A percentile compares a stretch with the other conserved stretches of the same genome.
phyloP scores from a whole-genome alignment of 371 early-diverging fungal genomes.

The Apophysomyces trapeziformis region DNA sequence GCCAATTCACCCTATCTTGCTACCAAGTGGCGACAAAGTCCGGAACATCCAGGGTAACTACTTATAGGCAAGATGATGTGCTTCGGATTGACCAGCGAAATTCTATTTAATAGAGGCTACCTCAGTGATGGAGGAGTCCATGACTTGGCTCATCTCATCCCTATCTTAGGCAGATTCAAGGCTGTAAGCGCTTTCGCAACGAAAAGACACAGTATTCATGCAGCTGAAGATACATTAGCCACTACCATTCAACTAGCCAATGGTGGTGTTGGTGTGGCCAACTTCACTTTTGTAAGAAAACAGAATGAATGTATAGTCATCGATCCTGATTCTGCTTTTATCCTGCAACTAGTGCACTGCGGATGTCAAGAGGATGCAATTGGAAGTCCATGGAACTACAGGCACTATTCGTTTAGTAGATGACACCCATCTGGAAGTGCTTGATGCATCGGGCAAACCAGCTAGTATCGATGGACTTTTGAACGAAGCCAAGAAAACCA shows the following conservation, averaged over 20 bases:
- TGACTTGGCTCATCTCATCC: constrained; percentile 51
- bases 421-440: constrained; percentile 31
- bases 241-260: constrained; percentile 37
- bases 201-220: constrained; percentile 40
- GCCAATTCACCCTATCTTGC: constrained; percentile 46
- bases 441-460: constrained; percentile 31
- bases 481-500: constrained; percentile 17
- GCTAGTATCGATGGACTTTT: constrained; percentile 12
- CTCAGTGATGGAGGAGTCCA: constrained; percentile 58
- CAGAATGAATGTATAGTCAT: background rate
- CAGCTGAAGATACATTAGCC: constrained; percentile 45
- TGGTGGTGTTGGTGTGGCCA: constrained; percentile 47
- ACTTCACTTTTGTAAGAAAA: constrained; percentile 56
- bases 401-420: constrained; percentile 43
- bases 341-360: constrained; percentile 38
- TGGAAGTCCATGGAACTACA: constrained; percentile 48
- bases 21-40: constrained; percentile 52
- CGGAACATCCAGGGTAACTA: constrained; percentile 53
- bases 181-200: constrained; percentile 49
- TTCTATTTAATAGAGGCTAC: constrained; percentile 39
- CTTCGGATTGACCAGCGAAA: no score
- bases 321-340: background rate
- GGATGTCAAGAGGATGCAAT: constrained; percentile 33
- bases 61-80: background rate
- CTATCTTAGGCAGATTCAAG: constrained; percentile 45